Evolutionary conservation across 164 flowering plant species (phyloP).

Genomic region (Pachysandra terminalis): DNA sequence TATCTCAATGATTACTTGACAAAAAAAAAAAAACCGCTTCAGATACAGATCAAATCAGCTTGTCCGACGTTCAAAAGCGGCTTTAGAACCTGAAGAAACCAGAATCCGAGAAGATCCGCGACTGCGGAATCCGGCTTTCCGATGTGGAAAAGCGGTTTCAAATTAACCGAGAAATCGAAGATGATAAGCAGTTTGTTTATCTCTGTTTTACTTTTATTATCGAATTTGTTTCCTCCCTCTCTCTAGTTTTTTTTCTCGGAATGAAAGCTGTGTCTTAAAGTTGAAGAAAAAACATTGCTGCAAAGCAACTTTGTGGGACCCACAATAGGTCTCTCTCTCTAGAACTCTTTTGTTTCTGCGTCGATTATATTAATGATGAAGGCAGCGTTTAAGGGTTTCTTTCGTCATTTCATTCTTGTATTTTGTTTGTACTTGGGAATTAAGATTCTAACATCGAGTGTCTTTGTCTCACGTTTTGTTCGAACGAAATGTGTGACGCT

Average conservation of each 20-base stretch:
- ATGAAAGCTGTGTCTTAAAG: not conserved
- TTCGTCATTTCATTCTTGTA: too few species aligned
- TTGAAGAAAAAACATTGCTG: not conserved
- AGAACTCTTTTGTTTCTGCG: too few species aligned
- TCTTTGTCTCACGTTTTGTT: too few species aligned
- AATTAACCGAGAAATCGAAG: not conserved
- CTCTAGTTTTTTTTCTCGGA: not conserved
- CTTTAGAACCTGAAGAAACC: not conserved
- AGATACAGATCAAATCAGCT: not conserved
- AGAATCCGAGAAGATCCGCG: not conserved
- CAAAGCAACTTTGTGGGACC: too few species aligned
- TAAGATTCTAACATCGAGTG: too few species aligned
- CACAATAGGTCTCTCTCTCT: too few species aligned
- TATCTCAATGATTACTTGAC: slow-evolving; percentile 6
- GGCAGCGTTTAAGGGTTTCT: too few species aligned
- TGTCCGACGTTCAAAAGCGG: not conserved
- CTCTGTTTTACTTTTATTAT: too few species aligned
- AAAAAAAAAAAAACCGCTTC: not conserved
- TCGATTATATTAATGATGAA: too few species aligned
- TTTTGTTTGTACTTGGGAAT: too few species aligned
- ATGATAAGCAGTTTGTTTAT: not conserved
- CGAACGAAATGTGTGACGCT: too few species aligned
- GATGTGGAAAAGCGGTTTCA: not conserved
- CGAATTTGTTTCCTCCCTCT: not conserved
- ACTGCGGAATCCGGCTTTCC: not conserved